Base-by-base conservation (phyloP, 495 filamentous ascomycete genomes). In the Talaromyces liani region DNA sequence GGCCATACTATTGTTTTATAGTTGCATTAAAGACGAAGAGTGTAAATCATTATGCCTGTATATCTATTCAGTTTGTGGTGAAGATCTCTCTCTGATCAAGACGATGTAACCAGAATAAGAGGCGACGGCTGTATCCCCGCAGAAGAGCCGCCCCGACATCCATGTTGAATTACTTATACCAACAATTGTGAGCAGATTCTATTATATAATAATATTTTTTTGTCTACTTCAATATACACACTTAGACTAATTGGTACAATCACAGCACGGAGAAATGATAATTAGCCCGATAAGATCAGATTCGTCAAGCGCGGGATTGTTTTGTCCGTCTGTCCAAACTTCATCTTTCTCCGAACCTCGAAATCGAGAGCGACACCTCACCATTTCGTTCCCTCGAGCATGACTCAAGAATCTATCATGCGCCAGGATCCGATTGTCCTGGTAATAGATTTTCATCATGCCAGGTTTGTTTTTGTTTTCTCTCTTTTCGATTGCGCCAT, bases 401-500 rank as follows among this genome's bases (percentile, higher is more conserved):
- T 64, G 63, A 39, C 63, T 24, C 61, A 63, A 64, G 63, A 59
- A 16, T 39, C 41, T 24, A 31, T 60, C 54, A 33, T 29, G 56
- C 72, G 70, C 61, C 75, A 73, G 73, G 74, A 71, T 67, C 81
- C 81, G 36, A 78, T 97, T 74, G 90, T 97, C 60, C 87, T 88
- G 74, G 89, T 98, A 65, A 93, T 98, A 65, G 93, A 91, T 74
- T 98, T 98, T 73, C 93, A 98, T 80, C 94, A 98, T 81, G 92
- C 92, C 66, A 85, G 85, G 88, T 90, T 67, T 72, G 80, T 75
- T 33, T 31, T 31, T 27, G 2, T n/a, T 61, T 27, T 61, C 49
- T 49, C 9, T 22, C 25, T 27, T 20, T 41, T 4, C 3, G 14
- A 14, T 41, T 41, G 33, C 14, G 36, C 36, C 12, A 41, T 41